Evolutionary conservation across 164 flowering plant genomes (phyloP).

Genomic region (Amborella trichopoda): DNA sequence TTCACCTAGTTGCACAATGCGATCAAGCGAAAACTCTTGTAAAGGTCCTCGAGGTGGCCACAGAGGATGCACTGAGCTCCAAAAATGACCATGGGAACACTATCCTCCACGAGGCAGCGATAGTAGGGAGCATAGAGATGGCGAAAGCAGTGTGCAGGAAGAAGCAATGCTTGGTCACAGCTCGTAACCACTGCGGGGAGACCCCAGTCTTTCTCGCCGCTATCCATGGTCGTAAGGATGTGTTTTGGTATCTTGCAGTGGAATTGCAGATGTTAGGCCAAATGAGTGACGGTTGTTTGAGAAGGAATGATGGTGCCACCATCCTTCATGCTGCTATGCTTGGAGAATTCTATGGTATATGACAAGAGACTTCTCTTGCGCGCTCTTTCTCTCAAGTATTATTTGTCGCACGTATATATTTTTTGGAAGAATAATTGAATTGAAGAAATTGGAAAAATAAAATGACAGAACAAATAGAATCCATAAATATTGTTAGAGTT

Average conservation of each 20-base stretch:
- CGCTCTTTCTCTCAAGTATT: too few relatives aligned
- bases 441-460: too few relatives aligned
- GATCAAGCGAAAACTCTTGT: neutral
- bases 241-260: neutral
- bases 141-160: neutral
- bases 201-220: neutral
- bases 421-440: too few relatives aligned
- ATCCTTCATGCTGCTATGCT: neutral
- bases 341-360: neutral
- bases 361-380: neutral
- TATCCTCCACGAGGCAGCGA: neutral
- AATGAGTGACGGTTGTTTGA: too few relatives aligned
- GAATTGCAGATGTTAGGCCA: neutral
- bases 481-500: too few relatives aligned
- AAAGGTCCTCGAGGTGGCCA: neutral
- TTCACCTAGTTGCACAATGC: neutral
- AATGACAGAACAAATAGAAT: too few relatives aligned
- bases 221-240: neutral
- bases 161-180: neutral
- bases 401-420: too few relatives aligned
- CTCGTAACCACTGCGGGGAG: neutral
- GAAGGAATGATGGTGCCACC: conserved; percentile 1
- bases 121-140: neutral
- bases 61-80: neutral
- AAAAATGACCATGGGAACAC: neutral